A percentile compares a stretch with the other conserved stretches of the same genome.
phyloP scores from a whole-genome alignment of 2,329 filamentous ascomycete genomes.

The Diaporthe eres region DNA sequence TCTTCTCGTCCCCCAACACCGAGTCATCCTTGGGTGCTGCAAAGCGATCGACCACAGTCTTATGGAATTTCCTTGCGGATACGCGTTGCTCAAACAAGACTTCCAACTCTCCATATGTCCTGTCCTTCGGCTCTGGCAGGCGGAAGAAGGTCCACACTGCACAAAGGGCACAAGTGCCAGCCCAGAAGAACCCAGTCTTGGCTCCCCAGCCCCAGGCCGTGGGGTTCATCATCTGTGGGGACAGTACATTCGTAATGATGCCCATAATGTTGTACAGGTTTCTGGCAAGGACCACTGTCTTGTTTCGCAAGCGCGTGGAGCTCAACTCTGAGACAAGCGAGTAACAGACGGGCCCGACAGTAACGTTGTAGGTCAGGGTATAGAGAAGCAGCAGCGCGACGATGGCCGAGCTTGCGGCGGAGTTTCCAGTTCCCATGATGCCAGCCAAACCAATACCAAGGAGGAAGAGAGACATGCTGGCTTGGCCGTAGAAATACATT shows the following conservation, averaged over 20 bases:
- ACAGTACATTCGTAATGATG: constrained; percentile 62
- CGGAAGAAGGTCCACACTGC: constrained; percentile 66
- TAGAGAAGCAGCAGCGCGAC: constrained; percentile 62
- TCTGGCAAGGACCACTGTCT: constrained; percentile 61
- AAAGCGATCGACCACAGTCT: constrained; percentile 46
- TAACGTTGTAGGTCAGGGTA: constrained; percentile 60
- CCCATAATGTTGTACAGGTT: constrained; percentile 63
- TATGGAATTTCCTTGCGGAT: constrained; percentile 58
- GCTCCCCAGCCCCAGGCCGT: constrained; percentile 63
- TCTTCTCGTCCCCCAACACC: constrained; percentile 9
- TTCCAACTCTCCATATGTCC: constrained; percentile 69
- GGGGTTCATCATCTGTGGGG: constrained; percentile 63
- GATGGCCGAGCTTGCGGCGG: constrained; percentile 55
- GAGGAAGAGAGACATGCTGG: constrained; percentile 57
- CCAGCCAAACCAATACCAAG: constrained; percentile 22
- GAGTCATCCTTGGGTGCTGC: constrained; percentile 18
- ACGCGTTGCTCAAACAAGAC: constrained; percentile 64
- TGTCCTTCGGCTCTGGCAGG: constrained; percentile 67
- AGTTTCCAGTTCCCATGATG: constrained; percentile 38
- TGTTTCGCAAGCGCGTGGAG: constrained; percentile 60
- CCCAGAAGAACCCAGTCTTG: constrained; percentile 63
- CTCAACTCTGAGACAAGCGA: constrained; percentile 60
- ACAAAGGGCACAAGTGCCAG: constrained; percentile 59
- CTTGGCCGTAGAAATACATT: constrained; percentile 61
- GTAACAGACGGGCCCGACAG: constrained; percentile 62